Conservation (phyloP, 257 asterid genomes). For the Verbascum thapsus region DNA sequence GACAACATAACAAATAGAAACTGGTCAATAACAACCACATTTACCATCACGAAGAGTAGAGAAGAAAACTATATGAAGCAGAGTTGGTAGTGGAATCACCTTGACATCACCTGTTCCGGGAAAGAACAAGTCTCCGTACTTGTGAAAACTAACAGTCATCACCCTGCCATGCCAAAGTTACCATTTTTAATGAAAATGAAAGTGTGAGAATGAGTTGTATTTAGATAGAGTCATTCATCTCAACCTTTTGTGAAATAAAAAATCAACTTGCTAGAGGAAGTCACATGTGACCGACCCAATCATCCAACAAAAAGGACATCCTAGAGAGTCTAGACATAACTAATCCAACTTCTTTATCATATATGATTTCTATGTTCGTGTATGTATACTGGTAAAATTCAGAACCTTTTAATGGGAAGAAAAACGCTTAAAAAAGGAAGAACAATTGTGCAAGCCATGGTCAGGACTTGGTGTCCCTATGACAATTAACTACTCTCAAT, state of each 20-base stretch:
- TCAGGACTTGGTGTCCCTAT: too few species aligned
- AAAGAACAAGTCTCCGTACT: constrained; percentile 92
- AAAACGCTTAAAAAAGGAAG: too few species aligned
- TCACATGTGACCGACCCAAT: too few species aligned
- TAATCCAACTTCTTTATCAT: too few species aligned
- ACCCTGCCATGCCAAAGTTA: constrained; percentile 64
- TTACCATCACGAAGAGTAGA: constrained; percentile 7
- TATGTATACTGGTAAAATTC: too few species aligned
- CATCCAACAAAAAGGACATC: too few species aligned
- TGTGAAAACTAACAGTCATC: constrained; percentile 99
- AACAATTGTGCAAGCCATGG: too few species aligned
- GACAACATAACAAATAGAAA: constrained; percentile 19
- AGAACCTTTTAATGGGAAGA: too few species aligned
- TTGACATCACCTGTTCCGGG: constrained; percentile 99
- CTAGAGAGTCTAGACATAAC: too few species aligned
- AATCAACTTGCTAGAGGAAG: too few species aligned
- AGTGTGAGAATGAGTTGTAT: constrained; percentile 3
- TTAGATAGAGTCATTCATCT: background rate
- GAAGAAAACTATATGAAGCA: constrained; percentile 20
- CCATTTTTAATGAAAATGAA: constrained; percentile 21
- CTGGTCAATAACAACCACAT: constrained; percentile 4
- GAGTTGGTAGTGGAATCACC: constrained; percentile 52
- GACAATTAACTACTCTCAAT: too few species aligned
- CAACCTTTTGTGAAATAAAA: constrained; percentile 4
- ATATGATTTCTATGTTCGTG: too few species aligned